Percentiles rank a stretch among this genome's conserved stretches.
phyloP scores from a whole-genome alignment of 169 alveolate genomes.

The Plasmodium reichenowi region DNA sequence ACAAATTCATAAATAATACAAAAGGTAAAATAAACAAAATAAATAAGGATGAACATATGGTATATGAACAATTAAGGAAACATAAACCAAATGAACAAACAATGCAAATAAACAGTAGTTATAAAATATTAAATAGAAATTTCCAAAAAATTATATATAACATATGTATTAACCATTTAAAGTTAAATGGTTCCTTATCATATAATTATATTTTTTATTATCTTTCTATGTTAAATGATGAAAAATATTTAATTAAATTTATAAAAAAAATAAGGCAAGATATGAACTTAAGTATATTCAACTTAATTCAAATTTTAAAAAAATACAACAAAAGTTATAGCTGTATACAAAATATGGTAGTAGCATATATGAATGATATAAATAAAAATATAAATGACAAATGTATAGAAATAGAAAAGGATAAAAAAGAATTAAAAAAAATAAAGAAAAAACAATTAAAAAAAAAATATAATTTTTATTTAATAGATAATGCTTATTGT shows the following conservation, averaged over 20 bases:
- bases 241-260: conserved; percentile 37
- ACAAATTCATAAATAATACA: conserved; percentile 19
- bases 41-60: no score
- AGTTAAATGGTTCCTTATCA: conserved; percentile 13
- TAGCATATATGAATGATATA: conserved; percentile 41
- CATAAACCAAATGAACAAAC: neutral
- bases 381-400: conserved; percentile 53
- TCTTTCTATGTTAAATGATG: conserved; percentile 64
- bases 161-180: conserved; percentile 38
- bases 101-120: neutral
- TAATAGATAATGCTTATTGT: conserved; percentile 64
- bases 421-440: conserved; percentile 54
- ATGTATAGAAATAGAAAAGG: conserved; percentile 35
- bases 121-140: conserved; percentile 10
- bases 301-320: conserved; percentile 39
- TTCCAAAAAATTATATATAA: conserved; percentile 35
- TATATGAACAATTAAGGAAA: neutral
- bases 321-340: conserved; percentile 58
- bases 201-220: conserved; percentile 64
- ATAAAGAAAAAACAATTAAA: conserved; percentile 32
- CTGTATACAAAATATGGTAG: conserved; percentile 33
- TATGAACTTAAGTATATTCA: conserved; percentile 19
- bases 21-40: neutral
- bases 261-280: conserved; percentile 45
- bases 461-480: conserved; percentile 33